A percentile compares a stretch with the other conserved stretches of the same genome.
These are phyloP conservation scores for Copromyces sp. DNA, from an alignment of 495 filamentous ascomycete genomes.

Conservation along the genomic window DNA sequence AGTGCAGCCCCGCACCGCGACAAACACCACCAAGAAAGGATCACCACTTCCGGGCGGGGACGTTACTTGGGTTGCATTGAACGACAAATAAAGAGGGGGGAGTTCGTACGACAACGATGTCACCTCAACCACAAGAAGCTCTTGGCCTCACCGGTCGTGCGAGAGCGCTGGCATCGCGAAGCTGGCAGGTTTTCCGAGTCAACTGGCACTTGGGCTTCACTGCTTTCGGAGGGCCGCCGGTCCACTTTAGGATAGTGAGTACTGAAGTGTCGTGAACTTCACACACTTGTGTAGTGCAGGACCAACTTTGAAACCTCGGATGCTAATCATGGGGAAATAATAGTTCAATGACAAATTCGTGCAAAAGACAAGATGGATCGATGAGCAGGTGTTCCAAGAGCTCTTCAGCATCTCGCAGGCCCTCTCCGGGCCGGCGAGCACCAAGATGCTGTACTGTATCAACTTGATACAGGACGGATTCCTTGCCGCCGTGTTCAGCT, in stretches of 20 bases:
- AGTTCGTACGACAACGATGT: background rate
- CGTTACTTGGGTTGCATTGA: background rate
- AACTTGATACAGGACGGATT: slow-evolving; percentile 57
- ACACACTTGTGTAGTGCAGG: too few relatives aligned
- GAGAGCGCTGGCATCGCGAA: slow-evolving; percentile 7
- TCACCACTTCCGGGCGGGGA: background rate
- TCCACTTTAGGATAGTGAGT: slow-evolving; percentile 57
- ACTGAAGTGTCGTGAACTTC: background rate
- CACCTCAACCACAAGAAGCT: background rate
- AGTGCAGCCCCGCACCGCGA: background rate
- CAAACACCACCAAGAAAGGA: background rate
- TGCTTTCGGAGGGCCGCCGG: slow-evolving; percentile 60
- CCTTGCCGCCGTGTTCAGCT: slow-evolving; percentile 49
- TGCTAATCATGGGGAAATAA: too few relatives aligned
- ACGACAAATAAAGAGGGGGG: background rate
- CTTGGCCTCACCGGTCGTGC: background rate
- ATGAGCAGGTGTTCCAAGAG: slow-evolving; percentile 74
- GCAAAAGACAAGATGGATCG: slow-evolving; percentile 56
- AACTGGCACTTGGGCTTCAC: slow-evolving; percentile 65
- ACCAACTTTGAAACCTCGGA: too few relatives aligned
- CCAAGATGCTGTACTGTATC: slow-evolving; percentile 73
- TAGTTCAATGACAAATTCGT: slow-evolving; percentile 57
- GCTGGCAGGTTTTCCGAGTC: slow-evolving; percentile 25
- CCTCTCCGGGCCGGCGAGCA: slow-evolving; percentile 64
- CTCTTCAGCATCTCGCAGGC: slow-evolving; percentile 72